phyloP scores from a whole-genome alignment of 805 yeast species.

The Lachancea waltii region DNA sequence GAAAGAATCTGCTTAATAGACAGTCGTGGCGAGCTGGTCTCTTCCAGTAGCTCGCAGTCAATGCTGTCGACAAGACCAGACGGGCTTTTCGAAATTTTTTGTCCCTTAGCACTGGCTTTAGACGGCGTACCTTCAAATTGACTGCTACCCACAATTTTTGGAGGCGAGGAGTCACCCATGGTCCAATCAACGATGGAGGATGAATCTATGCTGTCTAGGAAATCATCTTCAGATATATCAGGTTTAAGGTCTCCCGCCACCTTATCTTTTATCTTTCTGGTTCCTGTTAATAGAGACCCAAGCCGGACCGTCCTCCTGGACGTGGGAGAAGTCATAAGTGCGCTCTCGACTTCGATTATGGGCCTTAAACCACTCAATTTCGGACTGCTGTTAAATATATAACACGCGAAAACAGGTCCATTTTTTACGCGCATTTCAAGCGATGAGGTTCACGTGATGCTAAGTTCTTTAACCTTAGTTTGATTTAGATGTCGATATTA shows the following conservation, averaged over 20 bases:
- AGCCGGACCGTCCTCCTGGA: conserved; percentile 7
- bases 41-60: conserved; percentile 5
- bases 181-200: conserved; percentile 1
- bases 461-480: no score
- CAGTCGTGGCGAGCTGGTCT: not conserved
- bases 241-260: not conserved
- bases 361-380: no score
- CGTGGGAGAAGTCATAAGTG: not conserved
- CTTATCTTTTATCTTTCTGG: not conserved
- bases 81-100: not conserved
- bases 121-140: not conserved
- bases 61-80: not conserved
- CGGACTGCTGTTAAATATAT: not conserved
- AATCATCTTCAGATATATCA: conserved; percentile 6
- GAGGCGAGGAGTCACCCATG: conserved; percentile 5
- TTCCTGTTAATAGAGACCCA: conserved; percentile 6
- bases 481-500: not conserved
- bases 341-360: not conserved
- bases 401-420: not conserved
- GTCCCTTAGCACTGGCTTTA: not conserved
- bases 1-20: conserved; percentile 10
- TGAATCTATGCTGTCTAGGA: conserved; percentile 9
- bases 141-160: not conserved
- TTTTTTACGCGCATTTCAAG: not conserved
- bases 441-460: not conserved